phyloP scores from a whole-genome alignment of 768 basidiomycete species.

The Hortiboletus campestris region DNA sequence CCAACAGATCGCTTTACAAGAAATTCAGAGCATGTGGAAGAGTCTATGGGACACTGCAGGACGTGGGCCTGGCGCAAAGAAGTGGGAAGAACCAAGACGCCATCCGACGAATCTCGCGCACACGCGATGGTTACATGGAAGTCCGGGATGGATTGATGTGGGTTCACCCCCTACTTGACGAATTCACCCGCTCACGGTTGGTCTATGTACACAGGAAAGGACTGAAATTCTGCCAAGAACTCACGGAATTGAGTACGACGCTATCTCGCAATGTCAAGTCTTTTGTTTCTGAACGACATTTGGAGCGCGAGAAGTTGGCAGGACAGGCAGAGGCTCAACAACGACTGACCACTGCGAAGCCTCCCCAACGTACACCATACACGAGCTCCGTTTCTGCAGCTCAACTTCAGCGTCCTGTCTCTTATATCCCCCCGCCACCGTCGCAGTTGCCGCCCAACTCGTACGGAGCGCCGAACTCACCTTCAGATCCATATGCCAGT shows the following conservation, averaged over 20 bases:
- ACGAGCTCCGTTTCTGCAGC: slow-evolving; percentile 6
- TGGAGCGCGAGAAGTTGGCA: slow-evolving; percentile 68
- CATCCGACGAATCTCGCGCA: slow-evolving; percentile 66
- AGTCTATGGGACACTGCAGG: slow-evolving; percentile 69
- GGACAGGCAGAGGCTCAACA: slow-evolving; percentile 72
- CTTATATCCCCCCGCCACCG: slow-evolving; percentile 20
- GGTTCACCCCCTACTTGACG: slow-evolving; percentile 32
- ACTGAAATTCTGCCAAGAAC: slow-evolving; percentile 81
- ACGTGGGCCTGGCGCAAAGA: slow-evolving; percentile 71
- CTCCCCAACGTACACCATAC: slow-evolving; percentile 21
- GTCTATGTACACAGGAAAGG: slow-evolving; percentile 67
- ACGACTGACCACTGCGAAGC: slow-evolving; percentile 47
- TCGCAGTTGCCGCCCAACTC: slow-evolving; percentile 27
- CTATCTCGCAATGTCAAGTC: slow-evolving; percentile 57
- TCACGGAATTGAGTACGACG: slow-evolving; percentile 58
- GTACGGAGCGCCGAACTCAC: slow-evolving; percentile 21
- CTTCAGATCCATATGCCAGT: slow-evolving; percentile 37
- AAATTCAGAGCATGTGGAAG: slow-evolving; percentile 74
- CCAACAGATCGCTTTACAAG: slow-evolving; percentile 71
- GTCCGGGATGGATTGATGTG: slow-evolving; percentile 81
- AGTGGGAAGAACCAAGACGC: slow-evolving; percentile 82
- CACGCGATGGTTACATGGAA: slow-evolving; percentile 83
- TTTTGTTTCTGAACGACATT: slow-evolving; percentile 61
- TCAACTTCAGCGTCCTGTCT: slow-evolving; percentile 20
- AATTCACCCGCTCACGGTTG: background rate